Evolutionary conservation across 2,329 filamentous ascomycete genomes (phyloP).

Genomic region (Exophiala bonariae): DNA sequence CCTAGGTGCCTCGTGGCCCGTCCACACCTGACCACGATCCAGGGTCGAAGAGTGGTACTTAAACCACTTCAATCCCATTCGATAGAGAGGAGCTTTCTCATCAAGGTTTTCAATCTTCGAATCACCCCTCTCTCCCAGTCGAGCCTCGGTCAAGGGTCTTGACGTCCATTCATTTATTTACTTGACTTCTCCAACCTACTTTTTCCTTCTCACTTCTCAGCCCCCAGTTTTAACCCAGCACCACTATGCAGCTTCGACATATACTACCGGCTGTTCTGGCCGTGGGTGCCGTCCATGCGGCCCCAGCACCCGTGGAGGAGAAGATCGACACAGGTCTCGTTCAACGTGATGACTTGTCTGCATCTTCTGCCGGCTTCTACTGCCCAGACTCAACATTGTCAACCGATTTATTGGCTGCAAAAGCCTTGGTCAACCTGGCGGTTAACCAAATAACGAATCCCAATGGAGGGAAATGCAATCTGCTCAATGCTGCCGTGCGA

Average conservation of each 20-base stretch:
- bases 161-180: slow-evolving; percentile 3
- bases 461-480: slow-evolving; percentile 32
- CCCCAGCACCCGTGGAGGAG: slow-evolving; percentile 12
- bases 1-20: too few species aligned
- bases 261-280: slow-evolving; percentile 18
- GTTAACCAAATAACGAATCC: slow-evolving; percentile 24
- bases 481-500: slow-evolving; percentile 40
- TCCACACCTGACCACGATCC: too few species aligned
- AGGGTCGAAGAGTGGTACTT: too few species aligned
- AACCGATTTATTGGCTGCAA: slow-evolving; percentile 36
- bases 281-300: slow-evolving; percentile 5
- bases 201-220: too few species aligned
- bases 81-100: too few species aligned
- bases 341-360: slow-evolving; percentile 13
- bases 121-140: too few species aligned
- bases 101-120: too few species aligned
- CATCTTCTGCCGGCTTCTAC: slow-evolving; percentile 8
- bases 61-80: too few species aligned
- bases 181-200: not conserved
- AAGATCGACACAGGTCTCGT: not conserved
- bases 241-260: slow-evolving; percentile 17
- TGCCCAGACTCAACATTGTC: slow-evolving; percentile 18
- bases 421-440: slow-evolving; percentile 36
- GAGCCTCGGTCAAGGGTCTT: not conserved
- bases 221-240: too few species aligned